A percentile compares a stretch with the other conserved stretches of the same genome.
These are phyloP conservation scores for Leccinum barrowsii DNA, from an alignment of 768 basidiomycete species.

Conservation along the genomic window DNA sequence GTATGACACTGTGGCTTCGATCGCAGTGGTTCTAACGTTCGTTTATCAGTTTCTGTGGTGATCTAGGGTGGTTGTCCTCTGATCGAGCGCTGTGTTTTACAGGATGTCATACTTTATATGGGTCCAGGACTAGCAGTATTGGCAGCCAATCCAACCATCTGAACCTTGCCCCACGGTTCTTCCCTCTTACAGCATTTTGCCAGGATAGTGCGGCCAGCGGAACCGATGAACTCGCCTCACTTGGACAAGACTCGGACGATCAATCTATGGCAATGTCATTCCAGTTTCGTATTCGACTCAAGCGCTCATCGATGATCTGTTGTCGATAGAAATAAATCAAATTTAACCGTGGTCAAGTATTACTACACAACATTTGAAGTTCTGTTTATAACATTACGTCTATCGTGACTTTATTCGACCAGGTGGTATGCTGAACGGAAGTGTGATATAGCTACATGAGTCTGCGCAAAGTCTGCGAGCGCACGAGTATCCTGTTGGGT, in stretches of 20 bases:
- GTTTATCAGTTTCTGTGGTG: neutral
- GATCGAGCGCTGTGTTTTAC: neutral
- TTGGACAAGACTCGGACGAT: neutral
- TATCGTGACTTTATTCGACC: neutral
- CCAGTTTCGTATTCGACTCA: neutral
- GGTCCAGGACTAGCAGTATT: neutral
- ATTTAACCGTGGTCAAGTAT: neutral
- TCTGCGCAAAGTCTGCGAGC: neutral
- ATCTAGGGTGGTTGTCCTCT: too few species aligned
- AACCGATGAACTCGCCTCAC: neutral
- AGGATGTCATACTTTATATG: neutral
- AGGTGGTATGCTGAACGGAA: neutral
- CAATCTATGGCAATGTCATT: neutral
- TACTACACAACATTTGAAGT: neutral
- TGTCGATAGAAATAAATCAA: neutral
- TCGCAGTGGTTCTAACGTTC: neutral
- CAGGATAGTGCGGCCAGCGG: neutral
- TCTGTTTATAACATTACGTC: neutral
- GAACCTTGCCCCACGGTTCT: too few species aligned
- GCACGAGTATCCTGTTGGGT: neutral
- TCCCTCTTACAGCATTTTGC: neutral
- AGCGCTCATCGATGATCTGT: neutral
- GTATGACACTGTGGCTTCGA: neutral
- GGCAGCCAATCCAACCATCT: neutral
- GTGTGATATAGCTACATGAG: slow-evolving; percentile 1